Conservation (phyloP, 306 rosid species). For the Trifolium repens region DNA sequence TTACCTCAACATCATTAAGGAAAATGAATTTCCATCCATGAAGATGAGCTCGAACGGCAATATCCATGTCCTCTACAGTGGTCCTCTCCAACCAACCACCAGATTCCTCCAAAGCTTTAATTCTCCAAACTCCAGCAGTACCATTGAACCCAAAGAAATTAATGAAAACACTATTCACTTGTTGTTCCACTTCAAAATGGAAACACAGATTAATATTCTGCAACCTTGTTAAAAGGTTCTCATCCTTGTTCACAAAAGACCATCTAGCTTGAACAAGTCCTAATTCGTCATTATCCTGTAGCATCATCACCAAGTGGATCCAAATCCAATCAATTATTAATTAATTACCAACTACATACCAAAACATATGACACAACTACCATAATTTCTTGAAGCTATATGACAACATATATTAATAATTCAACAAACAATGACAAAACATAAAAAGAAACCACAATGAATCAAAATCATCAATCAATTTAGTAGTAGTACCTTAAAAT, state of each 20-base stretch:
- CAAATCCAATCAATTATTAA: conserved; percentile 5
- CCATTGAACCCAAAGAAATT: conserved; percentile 97
- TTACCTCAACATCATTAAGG: conserved; percentile 97
- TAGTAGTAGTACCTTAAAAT: conserved; percentile 67
- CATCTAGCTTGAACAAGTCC: conserved; percentile 95
- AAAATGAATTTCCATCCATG: conserved; percentile 95
- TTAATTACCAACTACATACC: not conserved
- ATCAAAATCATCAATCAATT: conserved; percentile 1
- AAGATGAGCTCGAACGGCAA: conserved; percentile 97
- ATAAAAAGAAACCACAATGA: conserved; percentile 5
- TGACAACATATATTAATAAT: conserved; percentile 1
- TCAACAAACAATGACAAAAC: conserved; percentile 15
- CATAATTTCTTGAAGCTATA: conserved; percentile 16
- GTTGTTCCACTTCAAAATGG: conserved; percentile 97
- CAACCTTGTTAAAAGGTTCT: conserved; percentile 81
- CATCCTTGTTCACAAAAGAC: conserved; percentile 98
- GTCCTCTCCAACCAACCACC: conserved; percentile 99
- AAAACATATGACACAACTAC: conserved; percentile 32
- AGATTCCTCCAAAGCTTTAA: conserved; percentile 83
- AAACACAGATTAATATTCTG: conserved; percentile 85
- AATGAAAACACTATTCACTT: conserved; percentile 81
- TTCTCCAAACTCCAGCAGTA: conserved; percentile 98
- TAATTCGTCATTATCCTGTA: conserved; percentile 74
- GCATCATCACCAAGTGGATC: conserved; percentile 17
- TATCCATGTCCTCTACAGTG: conserved; percentile 97